These are phyloP conservation scores for Pichia paraexigua DNA, from an alignment of 805 yeast species.

Conservation along the genomic window DNA sequence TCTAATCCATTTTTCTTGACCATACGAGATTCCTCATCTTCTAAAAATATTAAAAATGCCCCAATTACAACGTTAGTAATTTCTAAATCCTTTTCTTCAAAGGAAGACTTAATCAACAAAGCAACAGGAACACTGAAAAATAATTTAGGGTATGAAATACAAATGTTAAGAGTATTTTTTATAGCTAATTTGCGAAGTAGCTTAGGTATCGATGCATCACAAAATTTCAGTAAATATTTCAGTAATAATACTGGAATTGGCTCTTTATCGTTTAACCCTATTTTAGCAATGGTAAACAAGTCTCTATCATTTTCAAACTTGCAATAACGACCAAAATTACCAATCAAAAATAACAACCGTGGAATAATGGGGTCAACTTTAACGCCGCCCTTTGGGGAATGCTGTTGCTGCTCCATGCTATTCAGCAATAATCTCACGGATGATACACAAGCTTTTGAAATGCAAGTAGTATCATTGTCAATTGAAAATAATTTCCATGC, in stretches of 20 bases:
- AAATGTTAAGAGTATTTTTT: constrained; percentile 48
- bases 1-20: constrained; percentile 34
- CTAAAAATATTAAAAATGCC: constrained; percentile 51
- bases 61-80: constrained; percentile 46
- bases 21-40: constrained; percentile 44
- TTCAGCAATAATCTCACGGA: constrained; percentile 47
- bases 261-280: constrained; percentile 44
- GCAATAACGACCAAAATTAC: constrained; percentile 66
- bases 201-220: constrained; percentile 25
- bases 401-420: constrained; percentile 26
- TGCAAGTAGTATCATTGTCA: constrained; percentile 37
- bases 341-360: constrained; percentile 54
- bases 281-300: constrained; percentile 30
- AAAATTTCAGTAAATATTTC: constrained; percentile 50
- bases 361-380: constrained; percentile 39
- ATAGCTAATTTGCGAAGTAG: constrained; percentile 44
- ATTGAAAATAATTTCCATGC: constrained; percentile 47
- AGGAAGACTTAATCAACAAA: constrained; percentile 42
- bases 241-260: constrained; percentile 50
- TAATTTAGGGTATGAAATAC: constrained; percentile 57
- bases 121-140: constrained; percentile 52
- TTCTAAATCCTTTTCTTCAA: constrained; percentile 31
- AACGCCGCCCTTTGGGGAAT: constrained; percentile 8
- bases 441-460: constrained; percentile 58
- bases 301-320: constrained; percentile 41